phyloP scores from a whole-genome alignment of 2,329 filamentous ascomycete species.

The Sarocladium kiliense region DNA sequence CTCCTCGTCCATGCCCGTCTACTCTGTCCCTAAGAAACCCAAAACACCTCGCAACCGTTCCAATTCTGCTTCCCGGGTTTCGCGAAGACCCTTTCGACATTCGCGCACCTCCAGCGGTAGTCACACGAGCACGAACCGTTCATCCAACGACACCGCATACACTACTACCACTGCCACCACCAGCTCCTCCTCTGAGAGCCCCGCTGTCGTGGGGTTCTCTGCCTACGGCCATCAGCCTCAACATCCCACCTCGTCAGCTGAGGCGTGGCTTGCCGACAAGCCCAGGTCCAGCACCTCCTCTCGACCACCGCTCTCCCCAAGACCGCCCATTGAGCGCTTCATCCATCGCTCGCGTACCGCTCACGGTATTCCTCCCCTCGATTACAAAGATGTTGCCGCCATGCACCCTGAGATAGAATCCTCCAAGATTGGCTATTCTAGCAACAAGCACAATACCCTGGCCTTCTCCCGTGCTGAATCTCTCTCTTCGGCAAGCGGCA shows the following conservation, averaged over 20 bases:
- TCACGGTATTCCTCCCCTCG: background rate
- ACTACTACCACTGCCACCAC: background rate
- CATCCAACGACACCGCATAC: conserved; percentile 4
- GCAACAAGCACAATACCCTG: conserved; percentile 22
- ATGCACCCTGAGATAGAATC: conserved; percentile 2
- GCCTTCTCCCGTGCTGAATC: conserved; percentile 37
- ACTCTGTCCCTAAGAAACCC: background rate
- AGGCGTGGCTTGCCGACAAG: background rate
- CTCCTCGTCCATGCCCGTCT: conserved; percentile 1
- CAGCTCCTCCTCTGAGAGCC: background rate
- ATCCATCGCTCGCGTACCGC: conserved; percentile 2
- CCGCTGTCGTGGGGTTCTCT: conserved; percentile 8
- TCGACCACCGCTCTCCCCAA: background rate
- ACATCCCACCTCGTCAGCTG: conserved; percentile 8
- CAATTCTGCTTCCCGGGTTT: conserved; percentile 1
- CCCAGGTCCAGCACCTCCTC: background rate
- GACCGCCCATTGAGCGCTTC: conserved; percentile 7
- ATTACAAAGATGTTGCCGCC: conserved; percentile 7
- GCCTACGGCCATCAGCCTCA: conserved; percentile 6
- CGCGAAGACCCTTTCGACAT: conserved; percentile 1
- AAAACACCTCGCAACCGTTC: background rate
- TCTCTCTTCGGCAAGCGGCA: conserved; percentile 40
- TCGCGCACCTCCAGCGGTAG: conserved; percentile 2
- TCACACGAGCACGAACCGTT: background rate
- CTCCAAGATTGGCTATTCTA: background rate